Evolutionary conservation across 2,329 filamentous ascomycete genomes (phyloP).

Genomic region (Immersiporthe knoxdaviesiana): DNA sequence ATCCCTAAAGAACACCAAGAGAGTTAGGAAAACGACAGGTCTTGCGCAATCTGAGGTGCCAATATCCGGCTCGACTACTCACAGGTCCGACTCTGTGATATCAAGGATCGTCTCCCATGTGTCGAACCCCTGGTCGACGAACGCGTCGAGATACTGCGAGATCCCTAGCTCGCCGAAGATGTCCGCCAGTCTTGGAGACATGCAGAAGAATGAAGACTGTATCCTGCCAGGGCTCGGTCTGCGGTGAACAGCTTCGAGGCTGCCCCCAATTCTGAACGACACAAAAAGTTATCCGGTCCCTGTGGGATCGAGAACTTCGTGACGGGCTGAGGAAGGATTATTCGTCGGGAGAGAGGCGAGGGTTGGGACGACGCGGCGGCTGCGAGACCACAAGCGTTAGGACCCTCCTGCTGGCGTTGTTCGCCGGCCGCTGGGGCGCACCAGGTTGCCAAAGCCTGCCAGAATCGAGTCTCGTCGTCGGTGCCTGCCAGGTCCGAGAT

Average conservation of each 20-base stretch:
- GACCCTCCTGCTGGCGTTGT: neutral
- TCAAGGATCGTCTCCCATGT: conserved; percentile 83
- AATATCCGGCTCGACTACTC: conserved; percentile 39
- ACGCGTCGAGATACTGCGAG: conserved; percentile 73
- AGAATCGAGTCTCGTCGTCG: neutral
- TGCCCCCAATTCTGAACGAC: neutral
- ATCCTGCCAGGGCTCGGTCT: conserved; percentile 11
- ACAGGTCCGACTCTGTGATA: conserved; percentile 84
- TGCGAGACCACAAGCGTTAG: neutral
- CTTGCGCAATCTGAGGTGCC: neutral
- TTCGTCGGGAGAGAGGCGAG: neutral
- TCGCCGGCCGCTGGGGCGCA: neutral
- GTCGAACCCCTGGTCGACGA: conserved; percentile 81
- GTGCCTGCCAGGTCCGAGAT: neutral
- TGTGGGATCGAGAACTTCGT: neutral
- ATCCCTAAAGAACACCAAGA: conserved; percentile 54
- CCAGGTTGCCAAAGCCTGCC: neutral
- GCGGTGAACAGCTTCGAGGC: conserved; percentile 24
- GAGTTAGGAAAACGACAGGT: neutral
- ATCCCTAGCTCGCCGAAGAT: conserved; percentile 77
- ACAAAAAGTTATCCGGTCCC: neutral
- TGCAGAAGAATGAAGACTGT: conserved; percentile 38
- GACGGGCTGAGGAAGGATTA: neutral
- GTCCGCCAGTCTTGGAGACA: conserved; percentile 65
- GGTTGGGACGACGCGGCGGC: neutral